Evolutionary conservation across 2,329 filamentous ascomycete genomes (phyloP), one percentile per base, ranked within the genome.

Genomic region (Sporothrix mexicana): DNA sequence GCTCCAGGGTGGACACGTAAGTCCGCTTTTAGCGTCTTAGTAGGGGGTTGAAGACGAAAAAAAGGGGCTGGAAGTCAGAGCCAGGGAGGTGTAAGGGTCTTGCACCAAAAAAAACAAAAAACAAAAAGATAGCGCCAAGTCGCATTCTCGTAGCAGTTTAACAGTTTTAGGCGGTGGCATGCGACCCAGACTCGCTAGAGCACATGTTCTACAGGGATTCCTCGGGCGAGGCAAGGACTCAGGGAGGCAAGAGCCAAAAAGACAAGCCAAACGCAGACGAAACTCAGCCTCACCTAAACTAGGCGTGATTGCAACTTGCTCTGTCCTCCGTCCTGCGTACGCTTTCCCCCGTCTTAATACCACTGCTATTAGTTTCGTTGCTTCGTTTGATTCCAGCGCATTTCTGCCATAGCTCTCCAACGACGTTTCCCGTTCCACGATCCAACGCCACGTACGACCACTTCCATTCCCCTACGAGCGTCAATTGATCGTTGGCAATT

Each of bases 191-290:
- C 49, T 15, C 17, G 49, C 49, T n/a, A n/a, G 20, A 45, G 59
- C n/a, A 64, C 59, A 62, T 62, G 59, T 36, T 36, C 55, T 45
- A 62, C 59, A 62, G 59, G 59, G 59, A 62, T 62, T 13, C 53
- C 17, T 53, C 51, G 51, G 51, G 51, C 51, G 51, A 53, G 51
- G n/a, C 23, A 49, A 49, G 47, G n/a, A n/a, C n/a, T n/a, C n/a
- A n/a, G n/a, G n/a, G 13, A 49, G 13, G 30, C 30, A 36, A 36
- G 51, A 17, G n/a, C 17, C 17, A 53, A 20, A 53, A 59, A 6
- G 55, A 41, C 25, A 25, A 41, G 41, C 51, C 51, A 23, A 20
- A 3, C 20, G 20, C 20, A 20, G 51, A 55, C 51, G 13, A 17
- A 23, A 30, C 30, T 64, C 59, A 64, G 59, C 59, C 59, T 64